Conservation (phyloP, 768 basidiomycete species). For the Tulasnella sp. region DNA sequence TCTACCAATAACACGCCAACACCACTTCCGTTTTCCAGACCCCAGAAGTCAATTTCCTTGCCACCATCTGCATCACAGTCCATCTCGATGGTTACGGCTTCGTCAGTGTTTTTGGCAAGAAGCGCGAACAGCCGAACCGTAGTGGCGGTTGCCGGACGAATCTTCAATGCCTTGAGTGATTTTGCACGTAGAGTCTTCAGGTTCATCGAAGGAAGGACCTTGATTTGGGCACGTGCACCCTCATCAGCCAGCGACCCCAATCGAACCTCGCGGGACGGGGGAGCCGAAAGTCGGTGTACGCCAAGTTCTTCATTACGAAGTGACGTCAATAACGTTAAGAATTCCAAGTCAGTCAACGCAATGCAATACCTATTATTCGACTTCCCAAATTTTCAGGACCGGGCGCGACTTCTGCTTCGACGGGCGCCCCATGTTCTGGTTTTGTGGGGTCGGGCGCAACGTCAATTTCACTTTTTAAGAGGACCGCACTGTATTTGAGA, state of each 20-base stretch:
- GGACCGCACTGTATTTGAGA: neutral
- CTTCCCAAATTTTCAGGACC: constrained; percentile 36
- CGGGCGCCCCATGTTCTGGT: constrained; percentile 36
- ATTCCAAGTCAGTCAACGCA: constrained; percentile 44
- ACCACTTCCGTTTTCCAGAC: constrained; percentile 55
- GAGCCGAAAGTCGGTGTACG: constrained; percentile 48
- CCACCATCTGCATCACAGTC: constrained; percentile 53
- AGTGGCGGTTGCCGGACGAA: constrained; percentile 41
- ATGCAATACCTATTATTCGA: constrained; percentile 38
- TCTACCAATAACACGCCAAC: constrained; percentile 29
- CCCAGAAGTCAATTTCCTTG: constrained; percentile 67
- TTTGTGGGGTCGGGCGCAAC: neutral
- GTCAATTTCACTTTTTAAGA: neutral
- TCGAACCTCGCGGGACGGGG: constrained; percentile 42
- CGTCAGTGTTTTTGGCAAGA: constrained; percentile 44
- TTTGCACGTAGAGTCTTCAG: constrained; percentile 67
- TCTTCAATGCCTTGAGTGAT: constrained; percentile 53
- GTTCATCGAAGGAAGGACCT: constrained; percentile 70
- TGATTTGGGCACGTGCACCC: constrained; percentile 43
- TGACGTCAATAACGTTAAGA: constrained; percentile 47
- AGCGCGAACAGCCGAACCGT: constrained; percentile 58
- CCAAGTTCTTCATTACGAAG: constrained; percentile 62
- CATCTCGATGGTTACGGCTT: constrained; percentile 49
- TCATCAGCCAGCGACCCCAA: neutral
- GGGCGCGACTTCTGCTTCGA: constrained; percentile 11